These are phyloP conservation scores for Phytopythium oedochilum DNA, from an alignment of 352 stramenopile species.

Conservation along the genomic window DNA sequence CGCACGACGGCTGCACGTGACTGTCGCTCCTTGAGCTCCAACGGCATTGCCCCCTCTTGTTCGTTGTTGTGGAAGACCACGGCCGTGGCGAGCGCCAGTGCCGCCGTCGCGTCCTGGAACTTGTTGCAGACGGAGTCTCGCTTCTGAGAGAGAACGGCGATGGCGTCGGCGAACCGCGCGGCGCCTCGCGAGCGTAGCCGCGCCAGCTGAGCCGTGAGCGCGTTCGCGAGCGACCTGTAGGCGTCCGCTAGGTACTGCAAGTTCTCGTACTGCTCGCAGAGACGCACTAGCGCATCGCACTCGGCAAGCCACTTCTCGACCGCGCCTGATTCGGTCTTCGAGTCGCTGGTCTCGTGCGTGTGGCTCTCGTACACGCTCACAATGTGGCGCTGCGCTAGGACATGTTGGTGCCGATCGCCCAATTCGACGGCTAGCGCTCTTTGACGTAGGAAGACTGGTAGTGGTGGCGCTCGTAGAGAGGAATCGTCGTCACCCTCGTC, in stretches of 20 bases:
- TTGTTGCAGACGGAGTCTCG: conserved; percentile 31
- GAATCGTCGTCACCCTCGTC: conserved; percentile 5
- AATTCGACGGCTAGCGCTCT: conserved; percentile 34
- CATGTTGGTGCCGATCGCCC: conserved; percentile 34
- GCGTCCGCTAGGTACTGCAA: conserved; percentile 29
- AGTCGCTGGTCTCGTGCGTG: conserved; percentile 7
- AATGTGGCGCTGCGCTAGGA: conserved; percentile 39
- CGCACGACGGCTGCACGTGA: conserved; percentile 15
- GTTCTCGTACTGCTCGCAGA: conserved; percentile 39
- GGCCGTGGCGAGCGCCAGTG: conserved; percentile 17
- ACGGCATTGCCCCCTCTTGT: conserved; percentile 3
- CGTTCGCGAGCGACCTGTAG: conserved; percentile 53
- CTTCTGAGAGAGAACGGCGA: conserved; percentile 39
- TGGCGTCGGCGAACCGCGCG: conserved; percentile 36
- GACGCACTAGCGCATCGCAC: conserved; percentile 35
- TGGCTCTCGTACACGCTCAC: conserved; percentile 50
- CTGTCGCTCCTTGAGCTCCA: conserved; percentile 16
- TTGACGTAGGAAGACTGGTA: conserved; percentile 41
- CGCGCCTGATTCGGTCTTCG: conserved; percentile 6
- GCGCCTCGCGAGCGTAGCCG: conserved; percentile 27
- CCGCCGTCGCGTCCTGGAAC: conserved; percentile 23
- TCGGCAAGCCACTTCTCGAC: conserved; percentile 41
- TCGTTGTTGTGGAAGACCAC: conserved; percentile 14
- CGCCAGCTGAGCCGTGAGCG: conserved; percentile 39
- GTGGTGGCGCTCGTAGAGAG: conserved; percentile 12